A percentile compares a stretch with the other conserved stretches of the same genome.
Conservation (phyloP, 1,284 basidiomycete species). For the Boletus mariae region DNA sequence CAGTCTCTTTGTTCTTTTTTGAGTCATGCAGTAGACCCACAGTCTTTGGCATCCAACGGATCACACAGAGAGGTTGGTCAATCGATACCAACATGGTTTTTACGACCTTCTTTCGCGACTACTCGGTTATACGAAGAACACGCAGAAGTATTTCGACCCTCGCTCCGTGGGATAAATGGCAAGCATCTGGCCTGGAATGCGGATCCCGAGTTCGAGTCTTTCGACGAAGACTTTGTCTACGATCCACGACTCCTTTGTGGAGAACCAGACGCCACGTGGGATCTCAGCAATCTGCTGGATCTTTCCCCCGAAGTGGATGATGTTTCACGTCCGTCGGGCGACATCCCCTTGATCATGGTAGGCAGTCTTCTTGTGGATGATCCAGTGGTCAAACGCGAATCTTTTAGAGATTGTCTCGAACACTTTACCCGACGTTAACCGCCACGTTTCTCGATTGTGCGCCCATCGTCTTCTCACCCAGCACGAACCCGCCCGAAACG, state of each 20-base stretch:
- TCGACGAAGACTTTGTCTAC: slow-evolving; percentile 34
- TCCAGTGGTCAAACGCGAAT: slow-evolving; percentile 15
- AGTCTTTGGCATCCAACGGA: slow-evolving; percentile 7
- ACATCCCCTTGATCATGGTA: slow-evolving; percentile 25
- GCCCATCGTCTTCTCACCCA: slow-evolving; percentile 73
- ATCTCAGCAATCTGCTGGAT: slow-evolving; percentile 24
- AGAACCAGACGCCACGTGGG: slow-evolving; percentile 18
- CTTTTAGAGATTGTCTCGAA: slow-evolving; percentile 44
- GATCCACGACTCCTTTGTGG: slow-evolving; percentile 18
- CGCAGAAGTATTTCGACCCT: slow-evolving; percentile 36
- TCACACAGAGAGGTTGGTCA: slow-evolving; percentile 11
- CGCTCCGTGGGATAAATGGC: slow-evolving; percentile 14
- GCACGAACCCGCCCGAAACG: slow-evolving; percentile 48
- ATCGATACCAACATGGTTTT: slow-evolving; percentile 46
- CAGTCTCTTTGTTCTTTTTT: slow-evolving; percentile 62
- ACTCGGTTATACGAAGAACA: slow-evolving; percentile 47
- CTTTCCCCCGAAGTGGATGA: slow-evolving; percentile 13
- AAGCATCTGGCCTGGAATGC: slow-evolving; percentile 33
- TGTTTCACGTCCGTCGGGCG: slow-evolving; percentile 11
- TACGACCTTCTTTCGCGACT: slow-evolving; percentile 48
- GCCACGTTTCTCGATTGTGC: slow-evolving; percentile 85
- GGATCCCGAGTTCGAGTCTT: slow-evolving; percentile 27
- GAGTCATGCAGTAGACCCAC: slow-evolving; percentile 36
- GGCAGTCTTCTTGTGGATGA: slow-evolving; percentile 15
- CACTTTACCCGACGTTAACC: slow-evolving; percentile 72